Conservation (phyloP, 371 early-diverging fungal species). For the Circinella minor region DNA sequence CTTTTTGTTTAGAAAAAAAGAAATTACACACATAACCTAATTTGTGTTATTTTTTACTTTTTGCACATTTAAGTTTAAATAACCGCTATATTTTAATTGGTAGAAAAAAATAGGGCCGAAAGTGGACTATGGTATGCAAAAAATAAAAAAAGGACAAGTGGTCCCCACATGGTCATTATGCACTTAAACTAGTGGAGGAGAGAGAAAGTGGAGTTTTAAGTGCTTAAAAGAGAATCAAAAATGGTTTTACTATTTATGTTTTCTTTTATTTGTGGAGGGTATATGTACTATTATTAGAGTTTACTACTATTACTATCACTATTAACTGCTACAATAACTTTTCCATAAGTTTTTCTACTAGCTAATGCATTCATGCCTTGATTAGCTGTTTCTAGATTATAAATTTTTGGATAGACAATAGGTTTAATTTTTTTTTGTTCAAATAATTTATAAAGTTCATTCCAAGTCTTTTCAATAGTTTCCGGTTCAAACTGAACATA, state of each 20-base stretch:
- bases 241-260: not conserved
- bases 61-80: too few relatives aligned
- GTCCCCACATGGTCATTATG: not conserved
- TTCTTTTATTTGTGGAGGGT: too few relatives aligned
- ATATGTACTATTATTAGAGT: not conserved
- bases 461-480: constrained; percentile 69
- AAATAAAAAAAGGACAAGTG: too few relatives aligned
- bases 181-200: too few relatives aligned
- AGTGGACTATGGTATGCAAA: too few relatives aligned
- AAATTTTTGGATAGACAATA: constrained; percentile 69
- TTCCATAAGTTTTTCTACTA: constrained; percentile 74
- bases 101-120: too few relatives aligned
- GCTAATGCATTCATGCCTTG: constrained; percentile 72
- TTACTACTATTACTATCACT: constrained; percentile 23
- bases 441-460: constrained; percentile 64
- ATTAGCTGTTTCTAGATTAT: constrained; percentile 68
- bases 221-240: not conserved
- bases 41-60: too few relatives aligned
- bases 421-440: constrained; percentile 62
- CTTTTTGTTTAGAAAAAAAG: too few relatives aligned
- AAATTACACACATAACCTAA: too few relatives aligned
- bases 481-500: constrained; percentile 66
- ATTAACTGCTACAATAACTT: constrained; percentile 64
- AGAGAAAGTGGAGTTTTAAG: too few relatives aligned
- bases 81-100: too few relatives aligned